Evolutionary conservation across 345 rosid genomes (phyloP).

Genomic region (Melaleuca quinquenervia): DNA sequence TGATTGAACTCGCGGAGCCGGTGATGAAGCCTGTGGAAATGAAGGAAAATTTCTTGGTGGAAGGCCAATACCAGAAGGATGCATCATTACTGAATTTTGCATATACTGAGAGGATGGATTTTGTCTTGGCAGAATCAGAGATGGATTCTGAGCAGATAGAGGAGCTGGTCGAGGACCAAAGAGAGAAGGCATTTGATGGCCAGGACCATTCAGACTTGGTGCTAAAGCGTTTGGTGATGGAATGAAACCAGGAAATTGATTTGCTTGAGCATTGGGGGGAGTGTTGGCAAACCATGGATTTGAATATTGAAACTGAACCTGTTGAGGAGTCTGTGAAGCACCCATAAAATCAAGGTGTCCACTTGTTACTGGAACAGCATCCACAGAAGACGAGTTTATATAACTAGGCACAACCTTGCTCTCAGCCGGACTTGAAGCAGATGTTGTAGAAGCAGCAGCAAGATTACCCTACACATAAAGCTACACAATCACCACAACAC

Average conservation of each 20-base stretch:
- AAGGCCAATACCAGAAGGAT: slow-evolving; percentile 21
- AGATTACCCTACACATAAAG: slow-evolving; percentile 41
- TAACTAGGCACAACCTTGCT: slow-evolving; percentile 20
- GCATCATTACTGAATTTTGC: slow-evolving; percentile 19
- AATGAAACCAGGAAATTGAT: slow-evolving; percentile 4
- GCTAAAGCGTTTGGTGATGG: slow-evolving; percentile 20
- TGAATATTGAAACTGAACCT: slow-evolving; percentile 40
- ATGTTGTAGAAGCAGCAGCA: slow-evolving; percentile 19
- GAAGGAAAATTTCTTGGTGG: slow-evolving; percentile 28
- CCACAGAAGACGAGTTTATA: slow-evolving; percentile 10
- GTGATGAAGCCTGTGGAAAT: slow-evolving; percentile 24
- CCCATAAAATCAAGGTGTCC: slow-evolving; percentile 18
- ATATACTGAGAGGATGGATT: slow-evolving; percentile 17
- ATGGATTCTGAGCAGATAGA: slow-evolving; percentile 25
- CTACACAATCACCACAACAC: background rate
- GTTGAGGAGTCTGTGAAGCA: slow-evolving; percentile 24
- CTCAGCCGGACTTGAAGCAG: slow-evolving; percentile 27
- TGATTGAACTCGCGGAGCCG: slow-evolving; percentile 12
- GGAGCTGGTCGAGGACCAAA: slow-evolving; percentile 37
- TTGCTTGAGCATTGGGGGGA: slow-evolving; percentile 19
- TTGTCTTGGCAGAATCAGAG: slow-evolving; percentile 18
- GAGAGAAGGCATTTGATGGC: slow-evolving; percentile 4
- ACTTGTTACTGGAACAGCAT: slow-evolving; percentile 5
- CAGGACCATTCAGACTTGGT: slow-evolving; percentile 19
- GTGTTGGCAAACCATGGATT: slow-evolving; percentile 26